Conservation (phyloP, 129 eudicot species). For the Flaveria sonorensis region DNA sequence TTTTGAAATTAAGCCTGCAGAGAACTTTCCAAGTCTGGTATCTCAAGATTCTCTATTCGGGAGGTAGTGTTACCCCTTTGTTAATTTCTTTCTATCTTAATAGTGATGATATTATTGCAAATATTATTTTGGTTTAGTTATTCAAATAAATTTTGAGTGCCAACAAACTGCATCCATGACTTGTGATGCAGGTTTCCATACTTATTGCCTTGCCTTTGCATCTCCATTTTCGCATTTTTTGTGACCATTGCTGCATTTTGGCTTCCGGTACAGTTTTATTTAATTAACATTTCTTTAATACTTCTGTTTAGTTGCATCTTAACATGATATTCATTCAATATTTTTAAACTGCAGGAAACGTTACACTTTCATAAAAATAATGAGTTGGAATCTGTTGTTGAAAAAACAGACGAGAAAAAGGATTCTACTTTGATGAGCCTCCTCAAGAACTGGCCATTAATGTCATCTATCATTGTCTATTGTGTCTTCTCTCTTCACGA, state of each 20-base stretch:
- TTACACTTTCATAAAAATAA: conserved; percentile 60
- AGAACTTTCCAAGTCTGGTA: conserved; percentile 71
- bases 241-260: conserved; percentile 59
- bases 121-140: not conserved
- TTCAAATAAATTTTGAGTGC: not conserved
- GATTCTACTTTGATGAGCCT: conserved; percentile 45
- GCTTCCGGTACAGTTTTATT: conserved; percentile 70
- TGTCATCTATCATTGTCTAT: conserved; percentile 83
- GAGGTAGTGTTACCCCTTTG: conserved; percentile 46
- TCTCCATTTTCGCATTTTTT: conserved; percentile 58
- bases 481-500: conserved; percentile 87
- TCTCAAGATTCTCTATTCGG: conserved; percentile 71
- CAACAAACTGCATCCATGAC: conserved; percentile 5
- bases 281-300: not conserved
- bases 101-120: not conserved
- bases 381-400: conserved; percentile 58
- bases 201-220: conserved; percentile 77
- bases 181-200: conserved; percentile 79
- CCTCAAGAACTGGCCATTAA: conserved; percentile 82
- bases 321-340: conserved; percentile 12
- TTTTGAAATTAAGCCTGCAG: conserved; percentile 71
- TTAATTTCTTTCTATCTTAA: not conserved
- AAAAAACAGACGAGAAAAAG: conserved; percentile 14
- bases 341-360: conserved; percentile 60
- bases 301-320: not conserved